A percentile compares a stretch with the other conserved stretches of the same genome.
Evolutionary conservation across 2,329 filamentous ascomycete genomes (phyloP).

Genomic region (Blumeriella jaapii): DNA sequence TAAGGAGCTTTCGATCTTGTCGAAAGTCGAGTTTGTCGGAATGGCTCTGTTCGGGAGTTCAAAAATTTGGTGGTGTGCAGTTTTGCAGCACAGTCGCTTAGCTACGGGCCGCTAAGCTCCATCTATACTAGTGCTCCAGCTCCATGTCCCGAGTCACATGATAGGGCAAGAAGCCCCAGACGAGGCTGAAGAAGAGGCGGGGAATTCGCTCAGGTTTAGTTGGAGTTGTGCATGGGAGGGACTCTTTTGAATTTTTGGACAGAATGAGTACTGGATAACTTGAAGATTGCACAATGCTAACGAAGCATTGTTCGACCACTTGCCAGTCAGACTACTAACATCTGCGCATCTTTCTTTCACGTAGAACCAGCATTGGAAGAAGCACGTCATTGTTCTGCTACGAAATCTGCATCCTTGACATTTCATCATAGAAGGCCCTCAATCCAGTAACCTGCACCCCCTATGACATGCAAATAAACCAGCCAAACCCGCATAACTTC

Average conservation of each 20-base stretch:
- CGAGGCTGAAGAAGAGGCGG: too few species aligned
- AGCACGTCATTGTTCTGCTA: slow-evolving; percentile 26
- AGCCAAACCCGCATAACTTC: slow-evolving; percentile 24
- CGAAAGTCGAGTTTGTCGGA: slow-evolving; percentile 20
- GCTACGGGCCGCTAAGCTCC: too few species aligned
- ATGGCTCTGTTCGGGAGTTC: slow-evolving; percentile 12
- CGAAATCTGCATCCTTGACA: slow-evolving; percentile 20
- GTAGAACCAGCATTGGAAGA: slow-evolving; percentile 19
- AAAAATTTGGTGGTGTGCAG: slow-evolving; percentile 9
- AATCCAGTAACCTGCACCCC: slow-evolving; percentile 15
- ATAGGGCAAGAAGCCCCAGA: too few species aligned
- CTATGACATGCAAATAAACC: slow-evolving; percentile 22
- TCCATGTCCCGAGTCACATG: too few species aligned
- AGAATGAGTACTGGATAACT: too few species aligned
- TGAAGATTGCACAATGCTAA: too few species aligned
- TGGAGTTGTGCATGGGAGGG: too few species aligned
- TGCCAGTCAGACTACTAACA: too few species aligned
- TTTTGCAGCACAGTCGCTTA: slow-evolving; percentile 7
- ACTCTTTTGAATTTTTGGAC: too few species aligned
- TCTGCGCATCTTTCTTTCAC: too few species aligned
- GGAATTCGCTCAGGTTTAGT: too few species aligned
- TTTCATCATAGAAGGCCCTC: slow-evolving; percentile 15
- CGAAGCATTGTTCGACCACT: too few species aligned
- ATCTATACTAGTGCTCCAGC: neutral
- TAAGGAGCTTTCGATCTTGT: slow-evolving; percentile 22